Conservation (phyloP, 2,329 filamentous ascomycete genomes). For the Chaetothyriales sp. region DNA sequence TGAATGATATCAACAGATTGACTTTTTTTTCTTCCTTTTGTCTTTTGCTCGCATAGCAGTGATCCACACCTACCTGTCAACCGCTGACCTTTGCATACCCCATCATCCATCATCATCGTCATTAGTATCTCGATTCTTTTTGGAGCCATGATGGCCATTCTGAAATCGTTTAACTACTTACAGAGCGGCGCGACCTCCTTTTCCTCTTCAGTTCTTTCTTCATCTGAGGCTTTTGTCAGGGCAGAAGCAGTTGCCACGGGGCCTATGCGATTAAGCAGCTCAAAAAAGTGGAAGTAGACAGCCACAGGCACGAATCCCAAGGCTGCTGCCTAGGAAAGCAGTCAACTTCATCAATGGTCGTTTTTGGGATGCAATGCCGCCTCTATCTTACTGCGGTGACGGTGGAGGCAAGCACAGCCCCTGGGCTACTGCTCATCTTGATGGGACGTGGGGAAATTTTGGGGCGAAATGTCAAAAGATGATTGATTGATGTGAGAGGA, state of each 20-base stretch:
- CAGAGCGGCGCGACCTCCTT: slow-evolving; percentile 15
- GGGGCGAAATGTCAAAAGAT: too few relatives aligned
- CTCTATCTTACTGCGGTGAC: slow-evolving; percentile 17
- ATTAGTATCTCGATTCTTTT: not conserved
- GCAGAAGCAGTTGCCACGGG: slow-evolving; percentile 19
- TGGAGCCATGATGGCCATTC: too few relatives aligned
- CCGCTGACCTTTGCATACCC: slow-evolving; percentile 13
- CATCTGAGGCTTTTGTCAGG: slow-evolving; percentile 17
- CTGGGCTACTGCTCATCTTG: slow-evolving; percentile 11
- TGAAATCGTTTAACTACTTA: too few relatives aligned
- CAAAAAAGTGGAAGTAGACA: slow-evolving; percentile 23
- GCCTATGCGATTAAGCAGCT: slow-evolving; percentile 17
- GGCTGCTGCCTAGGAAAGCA: slow-evolving; percentile 18
- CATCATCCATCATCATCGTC: too few relatives aligned
- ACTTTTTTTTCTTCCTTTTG: not conserved
- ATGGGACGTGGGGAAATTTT: not conserved
- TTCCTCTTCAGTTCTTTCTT: slow-evolving; percentile 7
- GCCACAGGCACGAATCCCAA: slow-evolving; percentile 26
- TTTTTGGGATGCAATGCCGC: too few relatives aligned
- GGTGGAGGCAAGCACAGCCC: slow-evolving; percentile 19
- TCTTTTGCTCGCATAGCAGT: too few relatives aligned
- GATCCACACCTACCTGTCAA: slow-evolving; percentile 17
- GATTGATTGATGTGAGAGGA: too few relatives aligned
- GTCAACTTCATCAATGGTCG: not conserved
- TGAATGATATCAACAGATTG: slow-evolving; percentile 10